Evolutionary conservation across 2,329 filamentous ascomycete genomes (phyloP), one percentile per base, ranked within the genome.

Genomic region (Aspergillus tubingensis): DNA sequence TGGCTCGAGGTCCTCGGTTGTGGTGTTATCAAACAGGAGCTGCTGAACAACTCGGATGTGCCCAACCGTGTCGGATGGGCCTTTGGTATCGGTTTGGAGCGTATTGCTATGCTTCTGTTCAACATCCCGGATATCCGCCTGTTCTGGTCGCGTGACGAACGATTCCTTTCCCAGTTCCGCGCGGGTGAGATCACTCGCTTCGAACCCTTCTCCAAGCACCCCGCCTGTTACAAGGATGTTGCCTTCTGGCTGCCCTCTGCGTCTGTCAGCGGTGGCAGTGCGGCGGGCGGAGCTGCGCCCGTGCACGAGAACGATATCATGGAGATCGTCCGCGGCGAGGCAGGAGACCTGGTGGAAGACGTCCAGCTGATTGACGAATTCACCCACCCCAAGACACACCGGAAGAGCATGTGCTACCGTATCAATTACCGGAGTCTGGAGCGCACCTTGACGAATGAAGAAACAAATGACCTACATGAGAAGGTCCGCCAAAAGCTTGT

Each of bases 241-340:
- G 91, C 93, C 0, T 99, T 99, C 77, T 99, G 95, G 95, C 79
- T 98, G 57, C 80, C 76, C 17, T 74, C 80, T 67, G 75, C 66
- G 64, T 74, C 62, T 66, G 75, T 72, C 62, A 70, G 65, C 67
- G 72, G 76, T 62, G 67, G 76, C 65, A 74, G 75, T 62, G 69
- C 75, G 41, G 72, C 75, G 23, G 74, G 76, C 50, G 76, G 78
- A 32, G 67, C 72, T 25, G 64, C 76, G 17, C 71, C 77, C 3
- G 92, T 96, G 73, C 94, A 98, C 75, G 93, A 96, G 75, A 98
- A 98, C 77, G 95, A 99, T 76, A 82, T 98, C 54, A 98, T 98
- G 94, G 95, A 98, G 78, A 85, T 97, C 59, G 91, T 97, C 17
- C 88, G 95, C 66, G 88, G 88, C 67, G 83, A 94, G 50, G 91